Base-by-base conservation (phyloP, 257 asterid genomes). In the Lavandula angustifolia region DNA sequence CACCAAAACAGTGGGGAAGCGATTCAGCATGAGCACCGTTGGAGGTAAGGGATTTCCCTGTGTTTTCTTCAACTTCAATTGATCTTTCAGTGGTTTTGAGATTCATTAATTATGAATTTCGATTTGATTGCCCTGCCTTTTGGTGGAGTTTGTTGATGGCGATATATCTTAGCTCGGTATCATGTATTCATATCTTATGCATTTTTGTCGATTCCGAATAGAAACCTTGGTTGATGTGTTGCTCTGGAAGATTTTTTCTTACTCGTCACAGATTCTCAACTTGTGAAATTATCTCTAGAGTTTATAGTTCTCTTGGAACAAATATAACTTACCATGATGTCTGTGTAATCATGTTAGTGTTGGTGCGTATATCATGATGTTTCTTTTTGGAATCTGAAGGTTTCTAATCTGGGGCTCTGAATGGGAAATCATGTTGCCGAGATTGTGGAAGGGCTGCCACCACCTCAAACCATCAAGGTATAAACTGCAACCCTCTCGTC, bases 381-480 rank as follows among this genome's bases (percentile, higher is more conserved):
- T 9, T n/a, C n/a, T n/a, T n/a, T n/a, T n/a, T n/a, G n/a, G n/a
- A n/a, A n/a, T n/a, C n/a, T n/a, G 47, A 32, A 31, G 55, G 58
- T 49, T 66, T 66, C 44, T 41, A 34, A 60, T 60, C 46, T 14
- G 60, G 47, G 75, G 53, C 64, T 51, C 78, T 69, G 11, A 6
- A 91, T 91, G 97, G 89, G 89, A 71, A 82, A 73, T 72, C 82
- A 78, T 69, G 77, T 68, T 56, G 68, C 57, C 11, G 85, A 75
- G 62, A 77, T 32, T 66, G 48, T 56, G 54, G 91, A 80, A 65
- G 82, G 70, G 7, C 72, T 76, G 59, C 86, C 82, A 46, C 74
- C 81, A 64, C 75, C 80, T 52, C 73, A 54, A 71, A 74, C 72
- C 58, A 71, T 88, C 54, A 86, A 88, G 96, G 98, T 91, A 81